Conservation (phyloP, 2,329 filamentous ascomycete genomes). For the Fusarium xylarioides region DNA sequence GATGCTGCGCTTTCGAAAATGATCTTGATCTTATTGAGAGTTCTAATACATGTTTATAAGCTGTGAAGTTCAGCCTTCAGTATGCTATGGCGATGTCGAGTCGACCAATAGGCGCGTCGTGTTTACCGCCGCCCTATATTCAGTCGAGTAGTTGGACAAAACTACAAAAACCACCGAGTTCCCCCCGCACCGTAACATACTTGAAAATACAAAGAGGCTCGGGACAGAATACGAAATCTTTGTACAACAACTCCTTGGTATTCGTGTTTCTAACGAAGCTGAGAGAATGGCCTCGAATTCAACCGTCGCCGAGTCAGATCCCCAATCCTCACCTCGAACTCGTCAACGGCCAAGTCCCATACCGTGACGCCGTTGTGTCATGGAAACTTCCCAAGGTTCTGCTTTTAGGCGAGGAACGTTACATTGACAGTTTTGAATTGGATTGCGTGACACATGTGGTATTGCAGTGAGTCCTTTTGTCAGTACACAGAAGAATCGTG, state of each 20-base stretch:
- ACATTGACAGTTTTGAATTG: neutral
- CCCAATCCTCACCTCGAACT: neutral
- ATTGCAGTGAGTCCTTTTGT: neutral
- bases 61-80: no score
- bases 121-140: neutral
- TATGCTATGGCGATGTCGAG: no score
- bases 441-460: neutral
- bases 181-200: fast-evolving
- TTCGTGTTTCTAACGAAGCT: neutral
- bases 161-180: neutral
- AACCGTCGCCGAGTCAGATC: neutral
- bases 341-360: neutral
- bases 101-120: neutral
- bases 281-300: neutral
- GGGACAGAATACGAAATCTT: no score
- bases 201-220: neutral
- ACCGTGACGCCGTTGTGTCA: neutral
- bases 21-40: fast-evolving
- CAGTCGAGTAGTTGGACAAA: neutral
- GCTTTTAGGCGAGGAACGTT: neutral
- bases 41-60: neutral
- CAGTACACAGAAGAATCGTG: neutral
- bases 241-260: neutral
- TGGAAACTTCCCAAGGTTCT: neutral
- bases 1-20: fast-evolving